These are phyloP conservation scores for Fraxinus americana DNA, from an alignment of 257 asterid genomes.

Conservation along the genomic window DNA sequence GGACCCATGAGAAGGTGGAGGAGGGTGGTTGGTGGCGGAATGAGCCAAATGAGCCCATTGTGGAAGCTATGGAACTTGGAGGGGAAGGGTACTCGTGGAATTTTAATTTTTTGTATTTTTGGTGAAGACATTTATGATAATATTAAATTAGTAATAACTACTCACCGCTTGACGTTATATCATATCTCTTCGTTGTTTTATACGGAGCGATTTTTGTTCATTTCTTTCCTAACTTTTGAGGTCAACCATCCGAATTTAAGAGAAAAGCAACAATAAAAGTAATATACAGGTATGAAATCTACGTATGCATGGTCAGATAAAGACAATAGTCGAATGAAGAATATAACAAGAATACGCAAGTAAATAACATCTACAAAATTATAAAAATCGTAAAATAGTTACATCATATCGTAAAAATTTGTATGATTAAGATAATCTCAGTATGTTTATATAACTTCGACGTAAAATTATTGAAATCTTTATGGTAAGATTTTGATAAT, in stretches of 20 bases:
- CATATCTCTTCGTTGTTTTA: background rate
- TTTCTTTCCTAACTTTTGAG: background rate
- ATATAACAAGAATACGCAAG: no score
- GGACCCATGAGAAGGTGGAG: background rate
- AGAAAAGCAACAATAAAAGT: background rate
- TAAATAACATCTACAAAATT: no score
- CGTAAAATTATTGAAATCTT: background rate
- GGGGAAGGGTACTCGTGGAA: slow-evolving; percentile 3
- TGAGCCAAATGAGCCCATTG: slow-evolving; percentile 5
- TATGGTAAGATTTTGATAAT: no score
- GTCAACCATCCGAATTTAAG: background rate
- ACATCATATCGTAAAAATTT: background rate
- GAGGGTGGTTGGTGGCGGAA: slow-evolving; percentile 30
- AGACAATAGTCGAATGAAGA: no score
- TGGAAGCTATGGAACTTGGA: slow-evolving; percentile 18
- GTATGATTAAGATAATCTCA: no score
- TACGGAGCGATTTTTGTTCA: background rate
- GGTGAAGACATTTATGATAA: background rate
- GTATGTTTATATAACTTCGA: no score
- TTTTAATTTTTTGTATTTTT: background rate
- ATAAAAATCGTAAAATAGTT: no score
- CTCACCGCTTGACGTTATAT: background rate
- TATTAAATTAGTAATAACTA: background rate
- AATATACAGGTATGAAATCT: no score
- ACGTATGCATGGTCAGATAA: background rate